phyloP scores from a whole-genome alignment of 768 basidiomycete genomes.

The Vararia minispora region DNA sequence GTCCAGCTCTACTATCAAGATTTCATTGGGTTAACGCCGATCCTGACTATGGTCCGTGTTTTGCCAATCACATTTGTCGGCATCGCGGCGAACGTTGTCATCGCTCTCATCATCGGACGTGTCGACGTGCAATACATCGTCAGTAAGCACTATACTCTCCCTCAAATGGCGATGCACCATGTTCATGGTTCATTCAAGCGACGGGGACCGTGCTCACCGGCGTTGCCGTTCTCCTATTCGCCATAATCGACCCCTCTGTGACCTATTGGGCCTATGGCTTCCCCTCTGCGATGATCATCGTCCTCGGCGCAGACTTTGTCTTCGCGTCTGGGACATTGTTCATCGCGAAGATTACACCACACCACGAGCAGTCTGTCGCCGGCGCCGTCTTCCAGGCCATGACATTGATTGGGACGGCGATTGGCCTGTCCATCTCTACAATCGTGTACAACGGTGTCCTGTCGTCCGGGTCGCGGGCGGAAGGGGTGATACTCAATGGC shows the following conservation, averaged over 20 bases:
- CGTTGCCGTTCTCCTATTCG: conserved; percentile 52
- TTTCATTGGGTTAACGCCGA: conserved; percentile 40
- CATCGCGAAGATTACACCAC: conserved; percentile 52
- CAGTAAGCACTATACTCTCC: conserved; percentile 27
- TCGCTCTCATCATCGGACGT: conserved; percentile 46
- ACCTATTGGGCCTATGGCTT: conserved; percentile 73
- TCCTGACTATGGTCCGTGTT: conserved; percentile 53
- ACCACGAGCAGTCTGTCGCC: conserved; percentile 65
- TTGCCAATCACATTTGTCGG: conserved; percentile 66
- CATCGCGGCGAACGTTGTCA: conserved; percentile 48
- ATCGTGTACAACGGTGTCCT: conserved; percentile 57
- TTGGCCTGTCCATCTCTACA: conserved; percentile 63
- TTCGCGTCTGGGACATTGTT: conserved; percentile 66
- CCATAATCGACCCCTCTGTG: conserved; percentile 42
- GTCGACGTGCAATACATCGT: conserved; percentile 47
- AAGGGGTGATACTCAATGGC: conserved; percentile 23
- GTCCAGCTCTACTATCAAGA: conserved; percentile 65
- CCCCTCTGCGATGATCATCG: conserved; percentile 50
- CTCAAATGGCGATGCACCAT: no score
- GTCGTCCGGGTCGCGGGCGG: conserved; percentile 18
- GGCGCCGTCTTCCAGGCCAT: conserved; percentile 74
- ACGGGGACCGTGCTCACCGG: conserved; percentile 49
- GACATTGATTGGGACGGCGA: conserved; percentile 62
- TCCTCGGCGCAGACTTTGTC: conserved; percentile 72
- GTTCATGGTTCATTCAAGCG: conserved; percentile 22